A percentile compares a stretch with the other conserved stretches of the same genome.
Evolutionary conservation across 768 basidiomycete species (phyloP).

Genomic region (Pholiota microspora): DNA sequence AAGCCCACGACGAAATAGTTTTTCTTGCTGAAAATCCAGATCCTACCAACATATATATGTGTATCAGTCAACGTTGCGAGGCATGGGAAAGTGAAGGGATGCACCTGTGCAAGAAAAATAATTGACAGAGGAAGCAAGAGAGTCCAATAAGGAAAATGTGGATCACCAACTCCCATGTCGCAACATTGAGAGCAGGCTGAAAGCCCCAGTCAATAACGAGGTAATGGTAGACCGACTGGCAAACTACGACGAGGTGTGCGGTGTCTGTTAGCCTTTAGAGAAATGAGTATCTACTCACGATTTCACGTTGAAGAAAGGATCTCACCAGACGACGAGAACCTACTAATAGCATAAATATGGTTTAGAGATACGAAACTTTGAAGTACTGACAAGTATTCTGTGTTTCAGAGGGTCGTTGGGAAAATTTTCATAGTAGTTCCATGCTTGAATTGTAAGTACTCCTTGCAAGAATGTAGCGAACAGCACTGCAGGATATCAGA

Average conservation of each 20-base stretch:
- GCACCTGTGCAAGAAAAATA: slow-evolving; percentile 15
- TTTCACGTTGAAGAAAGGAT: background rate
- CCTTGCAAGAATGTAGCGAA: slow-evolving; percentile 8
- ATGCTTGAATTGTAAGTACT: slow-evolving; percentile 10
- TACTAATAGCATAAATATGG: background rate
- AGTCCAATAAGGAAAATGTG: slow-evolving; percentile 19
- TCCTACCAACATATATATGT: background rate
- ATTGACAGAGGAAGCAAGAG: slow-evolving; percentile 17
- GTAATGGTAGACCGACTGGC: slow-evolving; percentile 18
- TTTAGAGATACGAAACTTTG: background rate
- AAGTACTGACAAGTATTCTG: slow-evolving; percentile 7
- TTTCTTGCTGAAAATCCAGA: slow-evolving; percentile 12
- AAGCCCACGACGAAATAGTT: slow-evolving; percentile 7
- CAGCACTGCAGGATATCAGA: background rate
- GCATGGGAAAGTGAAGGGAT: background rate
- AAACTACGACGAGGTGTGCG: slow-evolving; percentile 14
- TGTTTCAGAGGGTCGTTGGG: slow-evolving; percentile 10
- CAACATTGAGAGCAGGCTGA: slow-evolving; percentile 10
- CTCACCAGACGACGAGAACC: background rate
- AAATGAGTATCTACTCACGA: background rate
- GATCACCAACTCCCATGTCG: slow-evolving; percentile 13
- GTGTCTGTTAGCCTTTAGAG: slow-evolving; percentile 13
- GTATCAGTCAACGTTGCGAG: slow-evolving; percentile 1
- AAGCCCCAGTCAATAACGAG: slow-evolving; percentile 19
- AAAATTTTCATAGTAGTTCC: slow-evolving; percentile 15